phyloP scores from a whole-genome alignment of 768 basidiomycete species.

The Naganishia kalamii region DNA sequence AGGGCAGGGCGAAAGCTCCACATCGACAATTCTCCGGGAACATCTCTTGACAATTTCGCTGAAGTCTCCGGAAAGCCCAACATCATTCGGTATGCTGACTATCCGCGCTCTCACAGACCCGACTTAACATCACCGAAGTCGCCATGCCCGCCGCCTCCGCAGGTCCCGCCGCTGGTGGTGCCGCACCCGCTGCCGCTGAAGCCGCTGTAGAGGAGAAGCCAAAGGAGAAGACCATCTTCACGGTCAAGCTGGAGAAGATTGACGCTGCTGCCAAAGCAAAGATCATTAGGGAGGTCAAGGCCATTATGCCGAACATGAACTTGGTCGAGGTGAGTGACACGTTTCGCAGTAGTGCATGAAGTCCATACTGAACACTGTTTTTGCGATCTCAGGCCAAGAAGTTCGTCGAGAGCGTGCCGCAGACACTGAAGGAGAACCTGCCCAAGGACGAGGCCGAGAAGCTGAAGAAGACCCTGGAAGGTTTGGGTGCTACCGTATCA shows the following conservation, averaged over 20 bases:
- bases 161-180: conserved; percentile 39
- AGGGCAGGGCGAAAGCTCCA: too few species aligned
- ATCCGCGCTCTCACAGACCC: conserved; percentile 54
- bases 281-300: conserved; percentile 96
- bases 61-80: background rate
- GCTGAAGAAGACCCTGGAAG: conserved; percentile 81
- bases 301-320: conserved; percentile 86
- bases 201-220: conserved; percentile 76
- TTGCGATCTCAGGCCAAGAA: conserved; percentile 78
- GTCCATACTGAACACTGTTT: background rate
- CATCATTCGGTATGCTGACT: background rate
- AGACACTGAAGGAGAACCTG: conserved; percentile 86
- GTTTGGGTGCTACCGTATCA: conserved; percentile 75
- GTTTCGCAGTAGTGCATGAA: background rate
- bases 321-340: conserved; percentile 77
- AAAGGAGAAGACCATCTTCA: conserved; percentile 98
- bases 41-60: too few species aligned
- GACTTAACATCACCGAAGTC: conserved; percentile 94
- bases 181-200: conserved; percentile 51
- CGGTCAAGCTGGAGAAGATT: conserved; percentile 88
- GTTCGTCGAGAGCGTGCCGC: conserved; percentile 91
- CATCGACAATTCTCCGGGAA: too few species aligned
- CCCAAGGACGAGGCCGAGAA: conserved; percentile 98
- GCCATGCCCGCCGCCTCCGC: conserved; percentile 73
- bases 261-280: conserved; percentile 88